Evolutionary conservation across 371 early-diverging fungal genomes (phyloP), one percentile per base, ranked within the genome.

Genomic region (Massospora cicadina): DNA sequence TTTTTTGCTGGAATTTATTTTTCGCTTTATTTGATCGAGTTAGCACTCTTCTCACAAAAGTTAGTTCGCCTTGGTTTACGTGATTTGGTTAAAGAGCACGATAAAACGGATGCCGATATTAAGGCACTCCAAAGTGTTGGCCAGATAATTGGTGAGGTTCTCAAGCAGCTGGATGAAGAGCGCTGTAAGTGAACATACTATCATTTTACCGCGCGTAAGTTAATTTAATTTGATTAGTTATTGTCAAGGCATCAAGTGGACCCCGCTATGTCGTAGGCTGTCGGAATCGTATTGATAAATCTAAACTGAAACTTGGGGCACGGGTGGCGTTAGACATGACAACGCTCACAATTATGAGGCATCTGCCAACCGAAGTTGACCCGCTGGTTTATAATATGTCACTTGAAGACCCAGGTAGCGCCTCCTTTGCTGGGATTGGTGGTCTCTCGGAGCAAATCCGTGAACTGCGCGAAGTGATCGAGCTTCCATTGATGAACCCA

Each of bases 261-360:
- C 99, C 99, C 29, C 86, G 99, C 60, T 99, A 99, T 75, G 94
- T 99, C 28, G 99, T 99, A 24, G 99, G 99, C 10, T 98, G 98
- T 71, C 85, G 98, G 29, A 91, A 83, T 71, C 90, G 88, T 70
- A 84, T 99, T 26, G 86, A 89, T 67, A 97, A 95, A 75, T 85
- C 87, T 64, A 89, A 90, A 68, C 77, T 98, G 55, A 94, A 93
- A 70, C 87, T 89, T 67, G 97, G 98, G 13, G 84, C 93, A 60
- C 89, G 99, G 57, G 99, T 99, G 10, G 90, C 99, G 13, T 80
- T 99, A 61, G 99, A 99, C 75, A 98, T 99, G 88, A 99, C 99
- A 24, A 99, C 99, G 1, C 80, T 99, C 61, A 99, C 99, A 21
- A 98, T 99, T 67, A 98, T 98, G 99, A 84, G 95, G 55, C 85